Base-by-base conservation (phyloP, 2,329 filamentous ascomycete genomes). In the Metarhizium robertsii region DNA sequence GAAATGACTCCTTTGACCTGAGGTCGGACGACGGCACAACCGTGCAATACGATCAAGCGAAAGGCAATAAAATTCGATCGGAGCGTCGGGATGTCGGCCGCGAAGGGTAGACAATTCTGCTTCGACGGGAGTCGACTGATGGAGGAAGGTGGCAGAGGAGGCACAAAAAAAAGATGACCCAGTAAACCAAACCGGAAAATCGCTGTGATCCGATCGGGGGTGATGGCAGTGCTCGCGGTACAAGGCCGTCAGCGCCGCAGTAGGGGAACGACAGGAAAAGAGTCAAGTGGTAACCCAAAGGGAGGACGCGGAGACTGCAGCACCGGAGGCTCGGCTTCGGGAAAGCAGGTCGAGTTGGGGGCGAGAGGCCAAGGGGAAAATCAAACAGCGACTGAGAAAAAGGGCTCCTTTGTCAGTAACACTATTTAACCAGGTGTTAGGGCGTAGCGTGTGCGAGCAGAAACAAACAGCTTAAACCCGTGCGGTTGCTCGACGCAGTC, bases 371-470 rank as follows among this genome's bases (percentile, higher is more conserved):
- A 46, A 42, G 7, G 52, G 53, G 52, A 51, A 38, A 51, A 7
- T 25, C 43, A 51, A 53, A 34, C 32, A 48, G 55, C 55, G 47
- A 42, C 52, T 52, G 40, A 38, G 50, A 46, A 50, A n/a, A 48
- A 48, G 25, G 20, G 48, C 32, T 32, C 36, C 51, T 50, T 51
- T 54, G 52, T 53, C 55, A 56, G 55, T 56, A 53, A 56, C 40
- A 51, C 47, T 48, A 54, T 51, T 46, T 54, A 7, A 53, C 47
- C 42, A 54, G 46, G 40, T 53, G 7, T 25, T 48, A 48, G 6
- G 50, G 47, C 30, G 51, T 47, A 40, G 48, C 16, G 45, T 51
- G 20, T 53, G 51, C 32, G 50, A 53, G 47, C 13, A 25, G 34
- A 45, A 50, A 53, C 30, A 42, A 48, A 48, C 6, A 45, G 20